phyloP scores from a whole-genome alignment of 306 rosid genomes.

The Betula pendula region DNA sequence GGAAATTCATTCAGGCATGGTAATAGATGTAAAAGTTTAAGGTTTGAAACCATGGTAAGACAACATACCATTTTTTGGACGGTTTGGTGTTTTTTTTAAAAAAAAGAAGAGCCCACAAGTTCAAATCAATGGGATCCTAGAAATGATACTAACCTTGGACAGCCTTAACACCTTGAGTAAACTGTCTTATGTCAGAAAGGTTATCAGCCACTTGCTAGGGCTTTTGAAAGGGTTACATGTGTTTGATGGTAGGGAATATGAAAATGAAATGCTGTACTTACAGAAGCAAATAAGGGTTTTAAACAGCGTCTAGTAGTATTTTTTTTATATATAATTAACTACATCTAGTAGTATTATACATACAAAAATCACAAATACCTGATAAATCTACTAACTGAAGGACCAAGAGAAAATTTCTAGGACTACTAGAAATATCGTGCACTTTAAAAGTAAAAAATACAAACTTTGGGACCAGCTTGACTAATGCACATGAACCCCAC shows the following conservation, averaged over 20 bases:
- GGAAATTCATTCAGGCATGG: too few relatives aligned
- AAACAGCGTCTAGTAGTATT: too few relatives aligned
- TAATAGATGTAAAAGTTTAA: too few relatives aligned
- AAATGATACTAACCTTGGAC: neutral
- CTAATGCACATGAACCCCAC: neutral
- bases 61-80: too few relatives aligned
- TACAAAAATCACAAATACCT: neutral
- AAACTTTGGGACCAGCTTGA: neutral
- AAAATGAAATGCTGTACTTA: neutral
- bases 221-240: neutral
- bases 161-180: neutral
- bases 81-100: too few relatives aligned
- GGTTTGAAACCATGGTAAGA: too few relatives aligned
- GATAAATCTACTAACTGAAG: neutral
- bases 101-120: neutral
- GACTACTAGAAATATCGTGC: too few relatives aligned
- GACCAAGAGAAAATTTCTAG: neutral
- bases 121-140: neutral
- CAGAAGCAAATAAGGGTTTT: neutral
- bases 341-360: neutral
- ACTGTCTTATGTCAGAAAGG: neutral
- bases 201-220: neutral
- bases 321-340: too few relatives aligned
- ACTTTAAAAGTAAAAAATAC: too few relatives aligned
- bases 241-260: neutral